Percentiles rank a stretch among this genome's conserved stretches.
These are phyloP conservation scores for Fraxinus platypoda DNA, from an alignment of 305 asterid species.

Conservation along the genomic window DNA sequence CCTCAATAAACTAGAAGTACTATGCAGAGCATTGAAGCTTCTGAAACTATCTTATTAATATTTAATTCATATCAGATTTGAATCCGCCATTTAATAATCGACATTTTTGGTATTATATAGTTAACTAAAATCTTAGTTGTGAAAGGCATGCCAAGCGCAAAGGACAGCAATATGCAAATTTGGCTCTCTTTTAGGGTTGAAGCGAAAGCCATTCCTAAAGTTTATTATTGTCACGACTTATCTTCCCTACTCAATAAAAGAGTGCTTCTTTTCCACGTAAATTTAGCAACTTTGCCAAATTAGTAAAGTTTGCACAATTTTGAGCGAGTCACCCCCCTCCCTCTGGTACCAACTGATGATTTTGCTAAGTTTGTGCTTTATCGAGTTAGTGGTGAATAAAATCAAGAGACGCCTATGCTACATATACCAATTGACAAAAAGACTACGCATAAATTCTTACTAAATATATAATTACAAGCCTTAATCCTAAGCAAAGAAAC, in stretches of 20 bases:
- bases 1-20: neutral
- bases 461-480: neutral
- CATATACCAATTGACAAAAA: neutral
- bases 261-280: neutral
- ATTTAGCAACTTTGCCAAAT: neutral
- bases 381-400: neutral
- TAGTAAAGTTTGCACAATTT: neutral
- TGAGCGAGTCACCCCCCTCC: neutral
- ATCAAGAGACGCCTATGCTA: neutral
- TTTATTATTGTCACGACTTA: neutral
- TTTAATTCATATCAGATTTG: neutral
- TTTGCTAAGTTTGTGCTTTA: neutral
- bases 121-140: neutral
- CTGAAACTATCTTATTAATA: neutral
- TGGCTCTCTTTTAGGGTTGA: neutral
- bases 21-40: neutral
- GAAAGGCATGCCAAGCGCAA: neutral
- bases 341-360: neutral
- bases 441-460: neutral
- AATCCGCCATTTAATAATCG: neutral
- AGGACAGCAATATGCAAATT: neutral
- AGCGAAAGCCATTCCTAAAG: neutral
- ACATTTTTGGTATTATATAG: neutral
- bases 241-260: neutral
- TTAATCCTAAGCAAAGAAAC: neutral